These are phyloP conservation scores for Phyllosticta citriasiana DNA, from an alignment of 2,329 filamentous ascomycete species.

Conservation along the genomic window DNA sequence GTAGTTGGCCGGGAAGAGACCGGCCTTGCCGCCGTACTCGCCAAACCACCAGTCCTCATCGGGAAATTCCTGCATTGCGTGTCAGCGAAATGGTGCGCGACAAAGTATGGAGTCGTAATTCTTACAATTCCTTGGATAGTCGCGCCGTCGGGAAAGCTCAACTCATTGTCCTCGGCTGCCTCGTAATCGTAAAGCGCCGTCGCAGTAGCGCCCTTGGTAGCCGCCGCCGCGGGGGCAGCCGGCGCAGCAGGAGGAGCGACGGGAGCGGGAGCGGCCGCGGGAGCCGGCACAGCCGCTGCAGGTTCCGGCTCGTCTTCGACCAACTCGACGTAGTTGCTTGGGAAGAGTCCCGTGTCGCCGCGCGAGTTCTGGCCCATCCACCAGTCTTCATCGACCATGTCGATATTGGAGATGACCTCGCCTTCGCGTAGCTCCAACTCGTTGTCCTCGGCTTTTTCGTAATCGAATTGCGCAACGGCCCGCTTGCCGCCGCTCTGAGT, in stretches of 20 bases:
- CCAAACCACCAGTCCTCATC: slow-evolving; percentile 99
- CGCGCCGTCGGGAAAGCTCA: slow-evolving; percentile 82
- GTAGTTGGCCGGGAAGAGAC: slow-evolving; percentile 61
- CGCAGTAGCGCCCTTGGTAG: slow-evolving; percentile 51
- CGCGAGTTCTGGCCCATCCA: slow-evolving; percentile 87
- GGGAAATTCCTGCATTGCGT: slow-evolving; percentile 63
- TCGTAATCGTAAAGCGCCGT: slow-evolving; percentile 93
- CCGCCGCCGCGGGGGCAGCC: slow-evolving; percentile 21
- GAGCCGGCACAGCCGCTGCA: slow-evolving; percentile 21
- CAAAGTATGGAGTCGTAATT: slow-evolving; percentile 13
- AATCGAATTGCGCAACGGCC: slow-evolving; percentile 83
- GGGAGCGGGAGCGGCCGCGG: slow-evolving; percentile 25
- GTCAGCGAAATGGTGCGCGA: background rate
- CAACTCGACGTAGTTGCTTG: slow-evolving; percentile 92
- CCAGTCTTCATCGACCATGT: slow-evolving; percentile 98
- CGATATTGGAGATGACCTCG: slow-evolving; percentile 80
- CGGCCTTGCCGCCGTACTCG: slow-evolving; percentile 65
- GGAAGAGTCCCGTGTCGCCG: slow-evolving; percentile 85
- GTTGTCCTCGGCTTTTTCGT: slow-evolving; percentile 95
- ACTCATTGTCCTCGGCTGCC: slow-evolving; percentile 82
- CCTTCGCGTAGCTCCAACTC: slow-evolving; percentile 87
- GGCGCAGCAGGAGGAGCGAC: slow-evolving; percentile 19
- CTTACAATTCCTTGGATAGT: slow-evolving; percentile 68
- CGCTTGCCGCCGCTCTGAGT: slow-evolving; percentile 48
- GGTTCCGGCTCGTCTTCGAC: slow-evolving; percentile 50